Evolutionary conservation across 1,284 basidiomycete genomes (phyloP).

Genomic region (Papiliotrema terrestris): DNA sequence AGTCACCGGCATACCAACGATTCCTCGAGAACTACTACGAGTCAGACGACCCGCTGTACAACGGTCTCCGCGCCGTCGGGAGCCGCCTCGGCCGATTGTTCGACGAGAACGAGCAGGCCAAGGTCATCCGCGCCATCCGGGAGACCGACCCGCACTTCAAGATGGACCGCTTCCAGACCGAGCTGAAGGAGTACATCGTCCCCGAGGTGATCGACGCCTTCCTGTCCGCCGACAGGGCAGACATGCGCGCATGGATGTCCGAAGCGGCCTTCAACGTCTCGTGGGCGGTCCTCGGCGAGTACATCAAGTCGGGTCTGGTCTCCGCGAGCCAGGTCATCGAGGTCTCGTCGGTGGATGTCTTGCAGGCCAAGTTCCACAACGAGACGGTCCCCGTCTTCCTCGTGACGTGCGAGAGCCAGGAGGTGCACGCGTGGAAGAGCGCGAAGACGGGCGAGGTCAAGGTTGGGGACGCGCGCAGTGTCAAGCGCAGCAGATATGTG

Average conservation of each 20-base stretch:
- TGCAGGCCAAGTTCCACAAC: conserved; percentile 75
- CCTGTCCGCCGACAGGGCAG: conserved; percentile 78
- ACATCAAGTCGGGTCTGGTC: conserved; percentile 80
- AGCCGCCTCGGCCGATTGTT: conserved; percentile 80
- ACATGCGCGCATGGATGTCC: conserved; percentile 86
- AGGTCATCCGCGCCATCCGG: conserved; percentile 84
- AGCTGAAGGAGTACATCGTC: conserved; percentile 93
- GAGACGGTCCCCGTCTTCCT: conserved; percentile 86
- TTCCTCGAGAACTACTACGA: conserved; percentile 74
- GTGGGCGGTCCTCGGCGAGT: conserved; percentile 96
- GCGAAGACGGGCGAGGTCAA: conserved; percentile 78
- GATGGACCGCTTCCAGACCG: conserved; percentile 80
- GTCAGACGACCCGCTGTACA: conserved; percentile 86
- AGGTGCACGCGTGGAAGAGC: conserved; percentile 87
- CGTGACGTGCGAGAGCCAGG: conserved; percentile 91
- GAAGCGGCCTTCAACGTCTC: conserved; percentile 96
- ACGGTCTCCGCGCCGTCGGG: conserved; percentile 76
- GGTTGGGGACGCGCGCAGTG: conserved; percentile 81
- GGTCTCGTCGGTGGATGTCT: conserved; percentile 80
- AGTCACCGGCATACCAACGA: conserved; percentile 55
- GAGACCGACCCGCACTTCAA: conserved; percentile 81
- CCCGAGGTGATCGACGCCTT: conserved; percentile 98
- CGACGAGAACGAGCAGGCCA: conserved; percentile 96
- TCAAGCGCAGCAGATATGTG: conserved; percentile 90
- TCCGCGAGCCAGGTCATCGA: conserved; percentile 89